Base-by-base conservation (phyloP, 805 yeast species). In the Suhomyces xylopsoci region DNA sequence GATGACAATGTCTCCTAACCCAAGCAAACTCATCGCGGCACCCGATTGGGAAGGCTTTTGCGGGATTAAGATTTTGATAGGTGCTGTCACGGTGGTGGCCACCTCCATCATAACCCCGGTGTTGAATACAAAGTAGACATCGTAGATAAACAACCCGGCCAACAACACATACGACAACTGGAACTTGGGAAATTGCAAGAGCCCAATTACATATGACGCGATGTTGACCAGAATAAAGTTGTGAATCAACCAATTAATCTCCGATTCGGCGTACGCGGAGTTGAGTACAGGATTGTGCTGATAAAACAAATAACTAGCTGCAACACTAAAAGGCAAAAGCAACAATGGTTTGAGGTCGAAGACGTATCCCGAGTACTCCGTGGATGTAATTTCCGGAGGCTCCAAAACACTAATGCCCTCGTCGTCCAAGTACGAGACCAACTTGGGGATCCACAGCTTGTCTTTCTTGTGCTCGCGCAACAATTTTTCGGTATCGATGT, bases 101-200 rank as follows among this genome's bases (percentile, higher is more conserved):
- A 85, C 90, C 1, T 81, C 73, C 38, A 76, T 70, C 91, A 86
- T 86, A 5, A 83, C 71, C 32, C 78, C 74, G 0, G 88, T 77
- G 4, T 78, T 81, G 65, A 84, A 87, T 1, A 86, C 91, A 67
- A 86, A 86, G 62, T 78, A 84, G 41, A 83, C 74, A 62, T 86
- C 91, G 63, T 85, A 86, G 41, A 80, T 56, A 58, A 85, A 83
- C 43, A 86, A 74, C 2, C 79, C 79, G 2, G 58, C 52, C 22
- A 86, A 66, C 32, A 84, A 60, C 9, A 80, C 55, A 14, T 71
- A 59, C 3, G 81, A 84, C 1, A 78, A 67, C 49, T 68, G 72
- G 60, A 84, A 79, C 43, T 73, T 76, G 15, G 76, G 66, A 10
- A 84, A 53, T 48, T 70, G 67, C 7, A 76, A 51, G 26, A 60